Evolutionary conservation across 2,329 filamentous ascomycete species (phyloP).

Genomic region (Arthrobotrys sphaeroides): DNA sequence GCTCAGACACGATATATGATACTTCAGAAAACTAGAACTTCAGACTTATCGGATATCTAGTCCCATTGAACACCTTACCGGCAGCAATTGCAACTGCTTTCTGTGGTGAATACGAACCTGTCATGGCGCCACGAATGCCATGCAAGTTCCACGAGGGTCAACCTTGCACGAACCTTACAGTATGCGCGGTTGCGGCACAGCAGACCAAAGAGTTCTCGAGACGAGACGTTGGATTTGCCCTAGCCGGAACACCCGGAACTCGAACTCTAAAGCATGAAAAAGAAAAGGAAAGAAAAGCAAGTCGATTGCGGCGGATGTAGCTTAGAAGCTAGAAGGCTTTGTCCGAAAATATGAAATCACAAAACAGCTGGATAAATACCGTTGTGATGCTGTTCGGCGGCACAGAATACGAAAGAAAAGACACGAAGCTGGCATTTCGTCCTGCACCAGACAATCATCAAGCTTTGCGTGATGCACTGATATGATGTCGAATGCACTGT

Average conservation of each 20-base stretch:
- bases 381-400: background rate
- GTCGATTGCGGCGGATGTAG: background rate
- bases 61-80: too few relatives aligned
- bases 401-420: constrained; percentile 1
- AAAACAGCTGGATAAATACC: too few relatives aligned
- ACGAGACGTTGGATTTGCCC: background rate
- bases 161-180: background rate
- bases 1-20: too few relatives aligned
- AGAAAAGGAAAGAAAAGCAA: too few relatives aligned
- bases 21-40: too few relatives aligned
- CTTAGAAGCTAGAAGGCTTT: too few relatives aligned
- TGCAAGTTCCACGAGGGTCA: background rate
- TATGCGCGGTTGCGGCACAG: constrained; percentile 1
- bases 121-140: background rate
- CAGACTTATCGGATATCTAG: too few relatives aligned
- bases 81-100: background rate
- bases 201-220: background rate
- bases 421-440: background rate
- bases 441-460: background rate
- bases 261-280: too few relatives aligned
- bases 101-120: background rate
- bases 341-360: too few relatives aligned
- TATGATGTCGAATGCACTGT: too few relatives aligned
- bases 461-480: too few relatives aligned
- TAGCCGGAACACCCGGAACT: background rate